Base-by-base conservation (phyloP, 495 filamentous ascomycete genomes). In the Neurospora sp. region DNA sequence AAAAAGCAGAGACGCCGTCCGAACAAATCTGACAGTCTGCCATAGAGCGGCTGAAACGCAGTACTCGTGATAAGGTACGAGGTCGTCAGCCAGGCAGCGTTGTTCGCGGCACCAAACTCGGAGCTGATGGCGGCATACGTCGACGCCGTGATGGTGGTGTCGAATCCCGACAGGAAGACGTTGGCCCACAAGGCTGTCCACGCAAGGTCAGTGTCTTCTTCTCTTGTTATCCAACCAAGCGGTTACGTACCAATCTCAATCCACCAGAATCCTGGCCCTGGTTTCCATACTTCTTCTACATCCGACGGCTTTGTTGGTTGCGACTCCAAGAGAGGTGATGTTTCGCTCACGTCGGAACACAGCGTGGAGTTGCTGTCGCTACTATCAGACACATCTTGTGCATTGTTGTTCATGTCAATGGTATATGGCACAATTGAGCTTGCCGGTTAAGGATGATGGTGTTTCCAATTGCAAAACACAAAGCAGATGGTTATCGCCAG, bases 21-120 rank as follows among this genome's bases (percentile, higher is more conserved):
- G 54, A 88, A 88, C 71, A 88, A 83, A 72, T 89, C 82, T 0
- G 86, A 85, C 12, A 88, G 78, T 0, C 86, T 83, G 8, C 83
- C 83, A 39, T 84, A 84, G 31, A 84, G 71, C 20, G 83, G 83
- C 71, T 86, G 85, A 75, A 92, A 92, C 72, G 90, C 89, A 5
- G 90, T 92, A 77, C 91, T 92, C 1, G 91, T 90, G 72, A 94
- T 90, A 20, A 93, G 80, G 37, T 90, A 91, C 4, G 91, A 92
- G 4, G 91, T 94, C 9, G 91, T 92, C 2, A 91, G 87, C 92
- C 92, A 94, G 12, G 81, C 84, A 4, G 85, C 83, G 5, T 84
- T 86, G 75, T 87, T 86, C 10, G 84, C 83, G 5, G 85, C 85
- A 70, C 81, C 79, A 71, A 88, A 87, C 69, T 86, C 84, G 38